Conservation (phyloP, 2,329 filamentous ascomycete species). For the Cladophialophora chaetospira region DNA sequence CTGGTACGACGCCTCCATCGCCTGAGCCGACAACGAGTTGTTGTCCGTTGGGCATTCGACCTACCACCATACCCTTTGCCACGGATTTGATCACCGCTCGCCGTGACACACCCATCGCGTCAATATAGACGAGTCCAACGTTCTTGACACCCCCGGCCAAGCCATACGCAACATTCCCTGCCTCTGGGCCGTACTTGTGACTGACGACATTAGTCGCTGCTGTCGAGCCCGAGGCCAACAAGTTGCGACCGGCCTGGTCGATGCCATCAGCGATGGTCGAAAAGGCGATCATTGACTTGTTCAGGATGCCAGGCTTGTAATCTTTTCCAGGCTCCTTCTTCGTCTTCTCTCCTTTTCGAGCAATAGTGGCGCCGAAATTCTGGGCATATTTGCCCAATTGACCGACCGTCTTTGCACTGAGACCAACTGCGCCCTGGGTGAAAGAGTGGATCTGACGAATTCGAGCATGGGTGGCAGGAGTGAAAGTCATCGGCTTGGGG, state of each 20-base stretch:
- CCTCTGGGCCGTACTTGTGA: conserved; percentile 87
- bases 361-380: conserved; percentile 77
- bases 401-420: conserved; percentile 85
- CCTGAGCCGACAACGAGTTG: conserved; percentile 51
- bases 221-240: conserved; percentile 71
- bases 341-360: conserved; percentile 62
- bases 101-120: conserved; percentile 88
- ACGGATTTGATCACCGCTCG: conserved; percentile 91
- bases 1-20: conserved; percentile 45
- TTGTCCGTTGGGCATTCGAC: conserved; percentile 51
- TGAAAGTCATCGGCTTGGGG: conserved; percentile 82
- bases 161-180: conserved; percentile 72
- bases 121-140: conserved; percentile 94
- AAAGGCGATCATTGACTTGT: conserved; percentile 96
- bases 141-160: conserved; percentile 90
- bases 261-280: conserved; percentile 92
- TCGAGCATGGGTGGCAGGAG: conserved; percentile 77
- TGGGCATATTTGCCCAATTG: conserved; percentile 82
- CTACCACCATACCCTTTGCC: conserved; percentile 82
- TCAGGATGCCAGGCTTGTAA: conserved; percentile 89
- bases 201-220: conserved; percentile 84
- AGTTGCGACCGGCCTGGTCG: conserved; percentile 77
- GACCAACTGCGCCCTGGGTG: conserved; percentile 72
- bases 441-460: conserved; percentile 89
- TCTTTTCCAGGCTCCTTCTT: conserved; percentile 68